These are phyloP conservation scores for Trichosporon sp. DNA, from an alignment of 1,284 basidiomycete genomes.

Conservation along the genomic window DNA sequence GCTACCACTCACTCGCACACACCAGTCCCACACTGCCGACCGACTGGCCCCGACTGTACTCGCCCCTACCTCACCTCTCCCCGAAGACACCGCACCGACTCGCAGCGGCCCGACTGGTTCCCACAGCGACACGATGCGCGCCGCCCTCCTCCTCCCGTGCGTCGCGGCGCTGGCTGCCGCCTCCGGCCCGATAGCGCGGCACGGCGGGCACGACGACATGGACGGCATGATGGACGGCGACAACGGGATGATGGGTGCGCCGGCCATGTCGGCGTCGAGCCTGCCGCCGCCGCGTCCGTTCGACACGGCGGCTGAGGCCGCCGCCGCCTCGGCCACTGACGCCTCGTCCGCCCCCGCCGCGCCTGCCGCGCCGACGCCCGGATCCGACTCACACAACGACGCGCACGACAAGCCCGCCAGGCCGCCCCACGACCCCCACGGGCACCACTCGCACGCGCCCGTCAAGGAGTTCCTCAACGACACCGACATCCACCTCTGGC, in stretches of 20 bases:
- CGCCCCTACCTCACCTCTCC: too few species aligned
- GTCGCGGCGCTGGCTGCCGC: background rate
- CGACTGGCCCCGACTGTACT: background rate
- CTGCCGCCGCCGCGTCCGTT: background rate
- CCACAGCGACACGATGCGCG: slow-evolving; percentile 12
- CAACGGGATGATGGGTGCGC: slow-evolving; percentile 7
- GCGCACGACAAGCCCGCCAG: background rate
- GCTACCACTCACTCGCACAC: background rate
- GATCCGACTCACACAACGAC: background rate
- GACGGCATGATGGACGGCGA: slow-evolving; percentile 11
- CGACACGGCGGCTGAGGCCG: background rate
- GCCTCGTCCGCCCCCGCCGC: too few species aligned
- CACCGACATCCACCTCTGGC: slow-evolving; percentile 33
- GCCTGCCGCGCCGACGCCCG: background rate
- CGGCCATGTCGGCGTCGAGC: background rate
- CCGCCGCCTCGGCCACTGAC: too few species aligned
- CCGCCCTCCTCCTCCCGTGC: slow-evolving; percentile 10
- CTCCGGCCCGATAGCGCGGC: slow-evolving; percentile 3
- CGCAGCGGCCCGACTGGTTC: too few species aligned
- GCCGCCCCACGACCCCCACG: slow-evolving; percentile 18
- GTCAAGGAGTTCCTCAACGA: slow-evolving; percentile 35
- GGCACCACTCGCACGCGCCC: slow-evolving; percentile 31
- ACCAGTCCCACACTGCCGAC: background rate
- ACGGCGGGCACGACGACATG: slow-evolving; percentile 15
- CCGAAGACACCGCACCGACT: too few species aligned